Percentiles rank a stretch among this genome's conserved stretches.
phyloP scores from a whole-genome alignment of 805 yeast genomes.

The Yarrowia porcina region DNA sequence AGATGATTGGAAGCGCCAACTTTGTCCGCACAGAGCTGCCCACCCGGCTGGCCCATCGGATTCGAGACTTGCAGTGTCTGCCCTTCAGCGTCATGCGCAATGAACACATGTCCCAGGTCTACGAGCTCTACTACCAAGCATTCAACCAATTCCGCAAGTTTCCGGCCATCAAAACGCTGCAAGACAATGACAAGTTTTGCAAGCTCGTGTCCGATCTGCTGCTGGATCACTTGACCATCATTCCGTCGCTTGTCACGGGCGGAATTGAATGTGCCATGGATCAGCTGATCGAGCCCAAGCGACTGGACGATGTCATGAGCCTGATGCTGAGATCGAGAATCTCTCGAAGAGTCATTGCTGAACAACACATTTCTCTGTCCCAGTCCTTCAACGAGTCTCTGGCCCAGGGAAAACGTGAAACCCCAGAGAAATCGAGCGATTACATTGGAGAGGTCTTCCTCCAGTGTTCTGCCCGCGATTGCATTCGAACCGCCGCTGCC shows the following conservation, averaged over 20 bases:
- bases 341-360: slow-evolving; percentile 83
- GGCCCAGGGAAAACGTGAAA: slow-evolving; percentile 40
- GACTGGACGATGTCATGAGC: slow-evolving; percentile 72
- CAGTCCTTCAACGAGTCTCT: slow-evolving; percentile 51
- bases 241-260: slow-evolving; percentile 92
- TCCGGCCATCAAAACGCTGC: slow-evolving; percentile 61
- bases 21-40: slow-evolving; percentile 86
- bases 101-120: slow-evolving; percentile 80
- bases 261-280: slow-evolving; percentile 73
- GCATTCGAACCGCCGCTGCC: slow-evolving; percentile 54
- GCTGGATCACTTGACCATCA: slow-evolving; percentile 69
- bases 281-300: slow-evolving; percentile 53
- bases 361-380: slow-evolving; percentile 82
- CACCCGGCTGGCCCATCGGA: slow-evolving; percentile 74
- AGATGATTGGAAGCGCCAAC: slow-evolving; percentile 77
- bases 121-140: slow-evolving; percentile 83
- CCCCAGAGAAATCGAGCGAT: slow-evolving; percentile 26
- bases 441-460: slow-evolving; percentile 75
- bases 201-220: slow-evolving; percentile 58
- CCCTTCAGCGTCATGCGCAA: slow-evolving; percentile 85
- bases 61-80: slow-evolving; percentile 71
- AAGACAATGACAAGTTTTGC: slow-evolving; percentile 75
- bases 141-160: slow-evolving; percentile 80
- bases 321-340: slow-evolving; percentile 80
- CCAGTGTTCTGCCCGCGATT: slow-evolving; percentile 68